These are phyloP conservation scores for Colletotrichum trifolii DNA, from an alignment of 2,329 filamentous ascomycete genomes.

Conservation along the genomic window DNA sequence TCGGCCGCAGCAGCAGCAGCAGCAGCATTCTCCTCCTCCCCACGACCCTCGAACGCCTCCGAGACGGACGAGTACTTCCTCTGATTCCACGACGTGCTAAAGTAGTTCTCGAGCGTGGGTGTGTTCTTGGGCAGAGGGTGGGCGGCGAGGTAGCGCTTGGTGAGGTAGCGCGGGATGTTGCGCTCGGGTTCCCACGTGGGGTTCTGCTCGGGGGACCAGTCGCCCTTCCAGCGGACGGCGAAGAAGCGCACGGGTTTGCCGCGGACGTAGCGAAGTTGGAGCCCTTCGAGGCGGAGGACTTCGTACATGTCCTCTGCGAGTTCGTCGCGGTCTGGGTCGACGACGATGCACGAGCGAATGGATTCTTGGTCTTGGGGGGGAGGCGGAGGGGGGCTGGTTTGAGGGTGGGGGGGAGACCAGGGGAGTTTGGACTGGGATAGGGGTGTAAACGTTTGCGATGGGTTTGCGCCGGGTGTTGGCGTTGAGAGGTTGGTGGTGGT, in stretches of 20 bases:
- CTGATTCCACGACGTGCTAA: slow-evolving; percentile 27
- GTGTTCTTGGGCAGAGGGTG: slow-evolving; percentile 31
- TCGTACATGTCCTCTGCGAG: slow-evolving; percentile 50
- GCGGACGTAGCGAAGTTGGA: slow-evolving; percentile 50
- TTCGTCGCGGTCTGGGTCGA: slow-evolving; percentile 33
- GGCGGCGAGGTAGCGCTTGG: slow-evolving; percentile 54
- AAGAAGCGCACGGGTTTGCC: slow-evolving; percentile 56
- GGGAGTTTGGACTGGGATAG: neutral
- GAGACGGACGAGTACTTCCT: slow-evolving; percentile 48
- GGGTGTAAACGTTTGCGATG: neutral
- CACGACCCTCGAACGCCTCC: slow-evolving; percentile 45
- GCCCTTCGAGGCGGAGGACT: slow-evolving; percentile 58
- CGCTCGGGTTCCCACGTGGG: slow-evolving; percentile 68
- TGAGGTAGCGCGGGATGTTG: slow-evolving; percentile 56
- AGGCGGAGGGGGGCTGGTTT: neutral
- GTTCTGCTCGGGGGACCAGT: slow-evolving; percentile 67
- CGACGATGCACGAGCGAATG: slow-evolving; percentile 12
- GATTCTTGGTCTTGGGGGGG: neutral
- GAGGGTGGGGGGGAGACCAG: neutral
- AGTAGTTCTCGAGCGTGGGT: slow-evolving; percentile 10
- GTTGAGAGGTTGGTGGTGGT: neutral
- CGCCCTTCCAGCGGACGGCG: slow-evolving; percentile 65
- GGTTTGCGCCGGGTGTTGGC: neutral
- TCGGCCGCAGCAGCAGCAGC: slow-evolving; percentile 43
- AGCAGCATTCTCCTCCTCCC: slow-evolving; percentile 26